Percentiles rank a stretch among this genome's conserved stretches.
These are phyloP conservation scores for Fusarium scirpi DNA, from an alignment of 2,329 filamentous ascomycete genomes.

Conservation along the genomic window DNA sequence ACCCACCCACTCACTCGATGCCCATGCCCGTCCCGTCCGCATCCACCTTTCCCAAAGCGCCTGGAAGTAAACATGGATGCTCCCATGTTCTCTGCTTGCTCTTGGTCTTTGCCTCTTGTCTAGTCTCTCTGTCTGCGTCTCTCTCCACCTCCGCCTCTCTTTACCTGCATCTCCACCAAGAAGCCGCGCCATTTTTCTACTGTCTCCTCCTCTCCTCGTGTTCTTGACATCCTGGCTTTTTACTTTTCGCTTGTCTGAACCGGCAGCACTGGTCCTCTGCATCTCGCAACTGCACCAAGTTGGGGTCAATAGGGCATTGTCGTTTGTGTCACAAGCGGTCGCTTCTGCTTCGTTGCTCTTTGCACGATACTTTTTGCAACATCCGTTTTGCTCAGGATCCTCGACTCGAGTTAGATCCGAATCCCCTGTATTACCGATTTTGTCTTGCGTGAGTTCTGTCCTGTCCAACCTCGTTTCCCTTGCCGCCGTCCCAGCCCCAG, in stretches of 20 bases:
- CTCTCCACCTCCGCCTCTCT: constrained; percentile 23
- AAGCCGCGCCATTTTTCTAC: constrained; percentile 34
- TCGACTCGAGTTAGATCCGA: constrained; percentile 48
- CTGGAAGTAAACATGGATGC: constrained; percentile 43
- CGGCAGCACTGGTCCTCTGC: constrained; percentile 27
- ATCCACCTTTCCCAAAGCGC: constrained; percentile 43
- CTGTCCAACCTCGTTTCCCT: constrained; percentile 34
- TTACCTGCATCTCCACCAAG: constrained; percentile 27
- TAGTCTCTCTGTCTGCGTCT: constrained; percentile 22
- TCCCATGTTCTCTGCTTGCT: constrained; percentile 19
- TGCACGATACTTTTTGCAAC: constrained; percentile 38
- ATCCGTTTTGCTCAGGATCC: constrained; percentile 40
- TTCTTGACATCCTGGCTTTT: constrained; percentile 39
- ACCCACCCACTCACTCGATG: not conserved
- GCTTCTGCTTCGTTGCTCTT: constrained; percentile 34
- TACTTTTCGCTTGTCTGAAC: constrained; percentile 15
- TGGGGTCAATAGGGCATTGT: constrained; percentile 7
- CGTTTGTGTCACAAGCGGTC: constrained; percentile 29
- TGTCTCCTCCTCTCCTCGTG: constrained; percentile 31
- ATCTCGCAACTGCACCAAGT: constrained; percentile 8
- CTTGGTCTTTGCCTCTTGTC: constrained; percentile 28
- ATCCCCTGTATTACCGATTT: constrained; percentile 40
- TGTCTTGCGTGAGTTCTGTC: constrained; percentile 42
- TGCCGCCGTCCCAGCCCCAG: constrained; percentile 27
- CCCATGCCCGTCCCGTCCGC: constrained; percentile 38